Evolutionary conservation across 1,284 basidiomycete species (phyloP), one percentile per base, ranked within the genome.

Genomic region (Heimioporus retisporus): DNA sequence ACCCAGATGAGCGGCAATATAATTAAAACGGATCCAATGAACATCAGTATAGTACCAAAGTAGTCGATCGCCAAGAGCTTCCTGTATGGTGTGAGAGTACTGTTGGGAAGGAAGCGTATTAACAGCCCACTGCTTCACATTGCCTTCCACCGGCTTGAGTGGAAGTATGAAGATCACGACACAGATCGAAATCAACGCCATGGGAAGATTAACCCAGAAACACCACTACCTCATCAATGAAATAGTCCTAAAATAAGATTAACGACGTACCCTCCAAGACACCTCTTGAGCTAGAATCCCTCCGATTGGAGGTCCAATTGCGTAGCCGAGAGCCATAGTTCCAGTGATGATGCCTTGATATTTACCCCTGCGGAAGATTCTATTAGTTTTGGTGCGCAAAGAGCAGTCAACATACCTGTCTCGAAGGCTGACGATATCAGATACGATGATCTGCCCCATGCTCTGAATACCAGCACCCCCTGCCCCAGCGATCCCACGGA

Each of bases 1-100:
- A 92, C 93, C 87, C 92, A 94, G 50, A 92, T 93, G 23, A 94
- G 82, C 0, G 91, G 91, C 16, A 94, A 81, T 54, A 93, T 84
- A 25, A 94, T 76, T 10, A 93, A 80, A 8, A 87, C 82, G 46
- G 90, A 89, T n/a, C 86, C 91, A 1, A 81, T 81, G 13, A 93
- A 83, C 0, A 89, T 90, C 23, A 93, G 77, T 1, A 83, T 65
- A 0, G 86, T 83, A 1, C 93, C 93, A 31, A 88, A 69, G 68
- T 91, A 94, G 73, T 94, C 93, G 25, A 94, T 80, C 2, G 85
- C 85, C n/a, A 86, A 78, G 23, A 93, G 81, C 75, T 94, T 93
- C 69, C 86, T 87, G 65, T 43, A 28, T 42, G 25, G 44, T 53
- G 55, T 65, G 21, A 66, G 64, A 64, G 55, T 42, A 6, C 42